Evolutionary conservation across 2,329 filamentous ascomycete species (phyloP), one percentile per base, ranked within the genome.

Genomic region (Penicillium brevicompactum): DNA sequence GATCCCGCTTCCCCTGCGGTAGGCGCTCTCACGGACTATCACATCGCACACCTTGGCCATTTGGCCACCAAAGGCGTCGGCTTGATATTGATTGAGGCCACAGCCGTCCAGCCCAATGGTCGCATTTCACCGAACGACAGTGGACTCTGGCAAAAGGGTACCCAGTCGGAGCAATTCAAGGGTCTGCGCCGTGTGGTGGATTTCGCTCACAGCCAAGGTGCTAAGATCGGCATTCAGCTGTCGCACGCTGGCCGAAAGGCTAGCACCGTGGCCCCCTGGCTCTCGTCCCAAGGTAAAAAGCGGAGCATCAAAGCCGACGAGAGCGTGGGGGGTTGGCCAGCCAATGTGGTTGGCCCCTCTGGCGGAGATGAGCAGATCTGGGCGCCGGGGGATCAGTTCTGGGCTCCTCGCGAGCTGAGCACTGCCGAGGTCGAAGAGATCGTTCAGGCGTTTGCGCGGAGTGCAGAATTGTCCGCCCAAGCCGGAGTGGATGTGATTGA

Each of bases 401-500:
- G 82, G 84, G 11, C 67, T 72, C 90, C 90, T 1, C 85, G 84
- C 55, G 89, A 82, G 60, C 81, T 94, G 80, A 87, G 84, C 0
- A 75, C 83, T 0, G 76, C 80, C 1, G 87, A 92, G 55, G 91
- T 95, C 59, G 76, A 84, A 61, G 74, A 78, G 2, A 70, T 90
- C 37, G 85, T 91, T 58, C 70, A 74, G 38, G 81, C 80, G 4
- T 93, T 84, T 72, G 83, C 78, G 4, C 81, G 80, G 7, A 78
- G 83, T 4, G 83, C 85, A 0, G 74, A 76, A 56, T 74, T 86
- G 18, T 82, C 90, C 1, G 76, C 91, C 2, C 76, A 84, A 61
- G 87, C 86, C 3, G 91, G 90, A 0, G 83, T 92, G 49, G 90
- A 95, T 68, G 80, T 86, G 4, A 87, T 94, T 56, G 90, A 94